A percentile compares a stretch with the other conserved stretches of the same genome.
phyloP scores from a whole-genome alignment of 257 asterid genomes.

The Jacaranda copaia region DNA sequence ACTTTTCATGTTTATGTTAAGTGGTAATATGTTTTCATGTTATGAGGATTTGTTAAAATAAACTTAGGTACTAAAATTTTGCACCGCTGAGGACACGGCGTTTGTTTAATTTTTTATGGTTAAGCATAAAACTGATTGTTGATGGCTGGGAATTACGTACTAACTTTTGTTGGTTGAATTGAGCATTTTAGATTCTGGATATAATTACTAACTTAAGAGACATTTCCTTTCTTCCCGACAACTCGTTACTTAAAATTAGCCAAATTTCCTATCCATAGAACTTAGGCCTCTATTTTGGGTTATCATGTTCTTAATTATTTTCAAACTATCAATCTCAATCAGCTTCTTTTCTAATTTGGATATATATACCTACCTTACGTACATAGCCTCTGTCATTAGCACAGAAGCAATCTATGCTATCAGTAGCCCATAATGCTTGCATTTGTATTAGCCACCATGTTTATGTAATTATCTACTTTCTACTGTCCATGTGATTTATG shows the following conservation, averaged over 20 bases:
- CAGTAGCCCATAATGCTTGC: too few species aligned
- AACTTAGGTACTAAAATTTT: too few species aligned
- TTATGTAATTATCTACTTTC: neutral
- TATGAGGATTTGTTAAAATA: too few species aligned
- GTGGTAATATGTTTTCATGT: too few species aligned
- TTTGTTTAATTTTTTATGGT: too few species aligned
- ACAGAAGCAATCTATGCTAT: neutral
- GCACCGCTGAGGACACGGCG: too few species aligned
- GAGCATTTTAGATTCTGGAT: too few species aligned
- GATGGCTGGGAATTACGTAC: too few species aligned
- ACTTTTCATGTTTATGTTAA: too few species aligned
- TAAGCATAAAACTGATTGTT: too few species aligned
- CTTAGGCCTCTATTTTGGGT: neutral
- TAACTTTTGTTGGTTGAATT: too few species aligned
- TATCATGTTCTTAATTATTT: neutral
- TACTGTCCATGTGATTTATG: neutral
- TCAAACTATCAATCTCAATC: neutral
- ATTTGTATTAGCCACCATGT: neutral
- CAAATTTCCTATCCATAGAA: neutral
- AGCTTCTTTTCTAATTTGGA: neutral
- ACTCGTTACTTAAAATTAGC: neutral
- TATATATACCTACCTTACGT: neutral
- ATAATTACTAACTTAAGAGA: neutral
- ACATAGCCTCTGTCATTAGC: neutral
- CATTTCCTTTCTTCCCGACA: neutral